Base-by-base conservation (phyloP, 208 protist species). In the Vickermania spadyakhi region DNA sequence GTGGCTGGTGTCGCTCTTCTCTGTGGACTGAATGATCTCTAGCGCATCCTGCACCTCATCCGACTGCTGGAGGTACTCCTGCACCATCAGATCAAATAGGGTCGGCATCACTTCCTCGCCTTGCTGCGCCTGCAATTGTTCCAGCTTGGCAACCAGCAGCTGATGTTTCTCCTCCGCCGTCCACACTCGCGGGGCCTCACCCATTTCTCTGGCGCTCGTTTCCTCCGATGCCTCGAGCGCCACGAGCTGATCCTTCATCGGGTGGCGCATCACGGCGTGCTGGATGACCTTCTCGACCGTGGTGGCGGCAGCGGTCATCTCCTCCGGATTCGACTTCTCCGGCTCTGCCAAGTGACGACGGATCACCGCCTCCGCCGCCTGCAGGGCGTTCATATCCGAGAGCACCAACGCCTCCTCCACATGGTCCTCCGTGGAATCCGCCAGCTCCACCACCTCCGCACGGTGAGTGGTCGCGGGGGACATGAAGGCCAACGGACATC, bases 31-130 rank as follows among this genome's bases (percentile, higher is more conserved):
- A 22, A 55, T 18, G n/a, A 55, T 23, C 51, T 18, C 13, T 7
- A 55, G 21, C 5, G 51, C 51, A 18, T 55, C 51, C 51, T 28
- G 21, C 11, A 55, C 51, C 5, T 55, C 51, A 5, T 18, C 21
- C n/a, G 21, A 22, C 51, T 55, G 51, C 51, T 18, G n/a, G 21
- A 55, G 51, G 25, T 55, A 55, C 13, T 55, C 7, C 51, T 55
- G 21, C 51, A 55, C 51, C 51, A 55, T 28, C 13, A 23, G 13
- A 27, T 18, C 51, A 23, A 55, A 55, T 11, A 55, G 26, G 21
- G 21, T 27, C 11, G 51, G 25, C 51, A 27, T 55, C 21, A 27
- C 51, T 13, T 55, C 51, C 26, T 55, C 21, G 13, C 21, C 51
- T 11, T 55, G n/a, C 25, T 22, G 5, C 21, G 13, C 51, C 11